Conservation (phyloP, 108 stramenopile species). For the Fistulifera pelliculosa region DNA sequence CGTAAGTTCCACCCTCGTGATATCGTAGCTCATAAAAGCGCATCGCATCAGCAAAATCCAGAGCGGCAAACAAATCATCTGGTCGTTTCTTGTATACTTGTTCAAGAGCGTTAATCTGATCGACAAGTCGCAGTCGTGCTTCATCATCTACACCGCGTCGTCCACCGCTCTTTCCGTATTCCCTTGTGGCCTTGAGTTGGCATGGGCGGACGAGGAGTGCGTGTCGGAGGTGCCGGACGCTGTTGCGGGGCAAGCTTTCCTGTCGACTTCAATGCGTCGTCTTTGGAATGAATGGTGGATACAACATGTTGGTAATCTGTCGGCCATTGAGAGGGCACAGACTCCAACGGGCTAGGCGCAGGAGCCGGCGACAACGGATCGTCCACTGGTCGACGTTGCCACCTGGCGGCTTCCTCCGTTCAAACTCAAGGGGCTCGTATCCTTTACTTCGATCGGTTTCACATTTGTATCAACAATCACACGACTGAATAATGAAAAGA, state of each 20-base stretch:
- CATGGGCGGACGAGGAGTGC: not conserved
- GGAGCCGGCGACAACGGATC: not conserved
- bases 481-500: conserved; percentile 23
- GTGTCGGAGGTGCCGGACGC: not conserved
- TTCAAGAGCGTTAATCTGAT: not conserved
- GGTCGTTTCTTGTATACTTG: conserved; percentile 14
- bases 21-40: conserved; percentile 47
- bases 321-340: not conserved
- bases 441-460: not conserved
- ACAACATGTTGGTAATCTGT: not conserved
- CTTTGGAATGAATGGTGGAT: not conserved
- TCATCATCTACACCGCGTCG: not conserved
- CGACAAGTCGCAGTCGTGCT: not conserved
- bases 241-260: not conserved
- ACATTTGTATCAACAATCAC: conserved; percentile 23
- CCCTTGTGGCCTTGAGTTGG: conserved; percentile 2
- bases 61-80: conserved; percentile 19
- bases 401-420: not conserved
- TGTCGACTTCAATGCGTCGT: not conserved
- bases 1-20: conserved; percentile 69
- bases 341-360: not conserved
- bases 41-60: conserved; percentile 55
- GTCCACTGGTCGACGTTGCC: conserved; percentile 3
- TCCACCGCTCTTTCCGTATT: conserved; percentile 2
- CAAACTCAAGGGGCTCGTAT: not conserved